These are phyloP conservation scores for Boletus reticulatus DNA, from an alignment of 768 basidiomycete genomes.

Conservation along the genomic window DNA sequence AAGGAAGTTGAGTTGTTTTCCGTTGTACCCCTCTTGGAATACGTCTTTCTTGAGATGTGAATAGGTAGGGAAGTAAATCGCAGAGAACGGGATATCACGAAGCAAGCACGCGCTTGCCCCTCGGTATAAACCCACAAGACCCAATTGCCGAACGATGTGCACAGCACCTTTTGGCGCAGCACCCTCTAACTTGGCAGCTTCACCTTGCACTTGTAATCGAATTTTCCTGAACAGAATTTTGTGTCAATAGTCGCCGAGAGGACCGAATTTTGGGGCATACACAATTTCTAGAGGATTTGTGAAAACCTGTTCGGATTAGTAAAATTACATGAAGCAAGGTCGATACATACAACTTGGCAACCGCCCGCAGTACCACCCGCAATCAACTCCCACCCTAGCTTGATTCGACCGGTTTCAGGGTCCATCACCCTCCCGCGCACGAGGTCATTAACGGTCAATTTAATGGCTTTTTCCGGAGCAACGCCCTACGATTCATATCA, in stretches of 20 bases:
- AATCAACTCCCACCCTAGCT: slow-evolving; percentile 83
- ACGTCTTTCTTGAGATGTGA: slow-evolving; percentile 89
- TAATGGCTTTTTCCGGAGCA: slow-evolving; percentile 97
- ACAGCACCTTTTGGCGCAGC: slow-evolving; percentile 79
- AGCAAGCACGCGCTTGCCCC: slow-evolving; percentile 92
- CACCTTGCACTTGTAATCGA: slow-evolving; percentile 92
- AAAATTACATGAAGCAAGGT: slow-evolving; percentile 4
- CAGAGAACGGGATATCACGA: slow-evolving; percentile 96
- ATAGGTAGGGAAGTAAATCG: slow-evolving; percentile 88
- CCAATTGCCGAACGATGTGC: slow-evolving; percentile 91
- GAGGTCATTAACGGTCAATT: slow-evolving; percentile 93
- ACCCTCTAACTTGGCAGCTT: slow-evolving; percentile 85
- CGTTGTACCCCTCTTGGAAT: slow-evolving; percentile 94
- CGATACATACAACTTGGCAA: slow-evolving; percentile 87
- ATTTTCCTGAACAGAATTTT: slow-evolving; percentile 63
- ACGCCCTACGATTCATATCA: slow-evolving; percentile 61
- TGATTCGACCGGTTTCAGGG: slow-evolving; percentile 94
- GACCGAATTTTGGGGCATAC: slow-evolving; percentile 43
- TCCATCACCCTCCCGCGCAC: slow-evolving; percentile 83
- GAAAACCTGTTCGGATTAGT: slow-evolving; percentile 62
- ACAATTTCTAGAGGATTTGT: slow-evolving; percentile 97
- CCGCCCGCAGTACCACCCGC: slow-evolving; percentile 95
- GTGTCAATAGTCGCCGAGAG: not conserved
- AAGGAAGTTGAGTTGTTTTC: slow-evolving; percentile 86
- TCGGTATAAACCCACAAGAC: slow-evolving; percentile 88